phyloP scores from a whole-genome alignment of 1,139 yeast species.

The Blastobotrys petasosporus region DNA sequence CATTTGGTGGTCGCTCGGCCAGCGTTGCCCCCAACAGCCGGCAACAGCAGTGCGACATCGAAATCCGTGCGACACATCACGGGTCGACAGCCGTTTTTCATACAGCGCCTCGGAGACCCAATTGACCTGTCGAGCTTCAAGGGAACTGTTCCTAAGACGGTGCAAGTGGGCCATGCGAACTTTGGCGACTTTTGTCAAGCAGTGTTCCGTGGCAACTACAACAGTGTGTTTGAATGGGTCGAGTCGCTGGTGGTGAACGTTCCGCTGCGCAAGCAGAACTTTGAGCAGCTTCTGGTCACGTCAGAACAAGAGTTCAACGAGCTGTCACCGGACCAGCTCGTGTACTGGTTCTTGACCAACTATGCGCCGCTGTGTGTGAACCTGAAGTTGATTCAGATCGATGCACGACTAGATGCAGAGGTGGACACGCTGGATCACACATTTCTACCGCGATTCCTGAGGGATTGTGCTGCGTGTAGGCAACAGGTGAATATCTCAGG shows the following conservation, averaged over 20 bases:
- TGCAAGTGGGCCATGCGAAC: neutral
- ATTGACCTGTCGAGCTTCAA: neutral
- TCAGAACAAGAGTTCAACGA: neutral
- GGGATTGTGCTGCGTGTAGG: no score
- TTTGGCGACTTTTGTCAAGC: constrained; percentile 5
- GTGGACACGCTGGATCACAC: neutral
- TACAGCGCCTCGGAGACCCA: constrained; percentile 5
- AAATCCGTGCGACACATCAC: no score
- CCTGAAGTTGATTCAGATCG: constrained; percentile 2
- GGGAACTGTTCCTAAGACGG: neutral
- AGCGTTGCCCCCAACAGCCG: neutral
- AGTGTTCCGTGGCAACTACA: constrained; percentile 2
- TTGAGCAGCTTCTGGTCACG: neutral
- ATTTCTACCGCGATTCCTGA: neutral
- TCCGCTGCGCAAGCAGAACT: neutral
- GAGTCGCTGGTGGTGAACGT: neutral
- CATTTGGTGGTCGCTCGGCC: neutral
- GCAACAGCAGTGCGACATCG: neutral
- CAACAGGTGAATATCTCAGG: neutral
- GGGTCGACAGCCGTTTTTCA: constrained; percentile 1
- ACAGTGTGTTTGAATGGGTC: constrained; percentile 1
- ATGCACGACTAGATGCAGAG: neutral
- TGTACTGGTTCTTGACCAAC: constrained; percentile 5
- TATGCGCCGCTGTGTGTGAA: constrained; percentile 1
- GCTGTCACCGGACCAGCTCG: neutral